These are phyloP conservation scores for Arachis stenosperma DNA, from an alignment of 306 rosid genomes.

Conservation along the genomic window DNA sequence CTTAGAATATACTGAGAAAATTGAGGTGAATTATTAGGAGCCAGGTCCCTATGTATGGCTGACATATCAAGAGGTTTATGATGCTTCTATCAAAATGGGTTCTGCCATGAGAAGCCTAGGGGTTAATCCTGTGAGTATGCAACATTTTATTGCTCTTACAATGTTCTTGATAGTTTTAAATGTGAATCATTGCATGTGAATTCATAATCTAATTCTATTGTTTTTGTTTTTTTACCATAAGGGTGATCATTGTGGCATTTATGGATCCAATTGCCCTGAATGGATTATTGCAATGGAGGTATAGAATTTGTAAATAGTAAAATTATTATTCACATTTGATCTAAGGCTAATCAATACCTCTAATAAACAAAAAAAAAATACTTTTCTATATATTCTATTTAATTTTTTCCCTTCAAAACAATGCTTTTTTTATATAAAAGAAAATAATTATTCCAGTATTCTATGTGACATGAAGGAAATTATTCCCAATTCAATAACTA, in stretches of 20 bases:
- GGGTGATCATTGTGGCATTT: conserved; percentile 92
- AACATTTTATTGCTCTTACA: not conserved
- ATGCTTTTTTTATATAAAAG: no score
- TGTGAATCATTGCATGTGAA: conserved; percentile 18
- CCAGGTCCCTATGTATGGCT: conserved; percentile 44
- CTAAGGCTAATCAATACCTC: no score
- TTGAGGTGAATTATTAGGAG: conserved; percentile 41
- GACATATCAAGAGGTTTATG: conserved; percentile 65
- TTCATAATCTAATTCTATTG: not conserved
- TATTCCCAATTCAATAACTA: no score
- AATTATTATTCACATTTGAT: not conserved
- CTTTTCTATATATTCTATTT: no score
- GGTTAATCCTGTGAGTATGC: conserved; percentile 71
- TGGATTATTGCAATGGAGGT: conserved; percentile 97
- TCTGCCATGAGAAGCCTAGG: conserved; percentile 73
- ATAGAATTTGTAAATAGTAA: not conserved
- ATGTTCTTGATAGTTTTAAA: not conserved
- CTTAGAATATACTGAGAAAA: conserved; percentile 4
- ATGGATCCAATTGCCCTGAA: conserved; percentile 80
- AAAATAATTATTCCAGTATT: no score
- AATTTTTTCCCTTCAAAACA: no score
- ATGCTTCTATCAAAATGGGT: conserved; percentile 61
- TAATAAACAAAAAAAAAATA: no score
- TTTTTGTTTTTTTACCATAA: conserved; percentile 30
- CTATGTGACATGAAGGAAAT: no score